Evolutionary conservation across 176 grass and related monocot genomes (phyloP).

Genomic region (Aegilops speltoides): DNA sequence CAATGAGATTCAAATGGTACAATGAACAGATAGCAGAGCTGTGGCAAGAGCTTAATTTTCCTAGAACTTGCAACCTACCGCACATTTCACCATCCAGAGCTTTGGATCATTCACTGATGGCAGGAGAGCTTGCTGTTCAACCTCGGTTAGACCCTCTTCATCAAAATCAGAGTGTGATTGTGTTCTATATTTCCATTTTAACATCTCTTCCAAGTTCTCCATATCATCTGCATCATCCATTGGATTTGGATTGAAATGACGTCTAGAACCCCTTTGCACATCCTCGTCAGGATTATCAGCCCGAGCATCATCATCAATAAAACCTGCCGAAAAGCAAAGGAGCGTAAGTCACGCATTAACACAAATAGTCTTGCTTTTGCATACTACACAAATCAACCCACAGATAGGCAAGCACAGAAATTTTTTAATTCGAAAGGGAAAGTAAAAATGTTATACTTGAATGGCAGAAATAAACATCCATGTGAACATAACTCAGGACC

Average conservation of each 20-base stretch:
- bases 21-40: slow-evolving; percentile 20
- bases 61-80: slow-evolving; percentile 39
- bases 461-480: neutral
- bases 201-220: neutral
- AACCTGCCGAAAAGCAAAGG: slow-evolving; percentile 40
- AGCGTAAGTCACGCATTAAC: neutral
- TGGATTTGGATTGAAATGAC: slow-evolving; percentile 26
- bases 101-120: slow-evolving; percentile 98
- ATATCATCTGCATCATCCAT: slow-evolving; percentile 47
- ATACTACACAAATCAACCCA: neutral
- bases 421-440: neutral
- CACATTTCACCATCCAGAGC: slow-evolving; percentile 97
- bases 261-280: slow-evolving; percentile 33
- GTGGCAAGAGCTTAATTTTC: slow-evolving; percentile 5
- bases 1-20: slow-evolving; percentile 20
- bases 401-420: neutral
- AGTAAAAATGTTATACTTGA: neutral
- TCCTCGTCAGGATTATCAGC: slow-evolving; percentile 41
- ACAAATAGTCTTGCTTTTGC: neutral
- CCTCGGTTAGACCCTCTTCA: slow-evolving; percentile 54
- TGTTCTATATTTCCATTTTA: slow-evolving; percentile 33
- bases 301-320: slow-evolving; percentile 62
- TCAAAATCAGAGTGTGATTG: slow-evolving; percentile 43
- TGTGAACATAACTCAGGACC: neutral
- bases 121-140: slow-evolving; percentile 86